Percentiles rank a stretch among this genome's conserved stretches.
phyloP scores from a whole-genome alignment of 2,329 filamentous ascomycete species.

The Sarocladium brachiariae region DNA sequence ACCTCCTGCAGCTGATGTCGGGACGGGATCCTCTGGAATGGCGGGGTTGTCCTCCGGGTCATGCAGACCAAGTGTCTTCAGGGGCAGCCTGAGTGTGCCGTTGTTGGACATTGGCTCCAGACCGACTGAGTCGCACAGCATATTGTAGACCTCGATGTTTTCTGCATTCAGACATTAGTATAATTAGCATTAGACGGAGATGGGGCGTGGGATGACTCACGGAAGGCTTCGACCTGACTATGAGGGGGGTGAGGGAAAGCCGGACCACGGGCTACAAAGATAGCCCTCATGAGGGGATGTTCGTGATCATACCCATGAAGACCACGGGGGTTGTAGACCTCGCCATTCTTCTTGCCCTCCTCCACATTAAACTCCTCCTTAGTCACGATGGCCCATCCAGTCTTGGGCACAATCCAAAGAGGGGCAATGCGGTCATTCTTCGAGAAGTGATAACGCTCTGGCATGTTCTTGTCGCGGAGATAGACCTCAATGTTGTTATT shows the following conservation, averaged over 20 bases:
- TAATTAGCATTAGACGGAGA: background rate
- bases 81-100: constrained; percentile 70
- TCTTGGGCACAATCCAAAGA: constrained; percentile 86
- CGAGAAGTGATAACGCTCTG: constrained; percentile 83
- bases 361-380: constrained; percentile 69
- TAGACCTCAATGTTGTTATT: constrained; percentile 79
- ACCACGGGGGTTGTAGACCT: constrained; percentile 71
- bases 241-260: constrained; percentile 84
- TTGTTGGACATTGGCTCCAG: constrained; percentile 74
- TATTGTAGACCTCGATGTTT: constrained; percentile 93
- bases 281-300: constrained; percentile 90
- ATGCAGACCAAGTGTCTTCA: constrained; percentile 58
- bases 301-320: constrained; percentile 94
- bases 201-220: constrained; percentile 59
- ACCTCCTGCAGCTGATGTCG: constrained; percentile 13
- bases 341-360: constrained; percentile 54
- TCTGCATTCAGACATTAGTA: constrained; percentile 44
- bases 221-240: constrained; percentile 72
- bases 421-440: constrained; percentile 87
- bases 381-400: constrained; percentile 86
- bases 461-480: constrained; percentile 81
- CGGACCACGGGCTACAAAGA: constrained; percentile 86
- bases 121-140: constrained; percentile 81
- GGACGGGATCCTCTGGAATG: constrained; percentile 47
- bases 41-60: constrained; percentile 39